Evolutionary conservation across 495 filamentous ascomycete species (phyloP).

Genomic region (Penicillium paxilli): DNA sequence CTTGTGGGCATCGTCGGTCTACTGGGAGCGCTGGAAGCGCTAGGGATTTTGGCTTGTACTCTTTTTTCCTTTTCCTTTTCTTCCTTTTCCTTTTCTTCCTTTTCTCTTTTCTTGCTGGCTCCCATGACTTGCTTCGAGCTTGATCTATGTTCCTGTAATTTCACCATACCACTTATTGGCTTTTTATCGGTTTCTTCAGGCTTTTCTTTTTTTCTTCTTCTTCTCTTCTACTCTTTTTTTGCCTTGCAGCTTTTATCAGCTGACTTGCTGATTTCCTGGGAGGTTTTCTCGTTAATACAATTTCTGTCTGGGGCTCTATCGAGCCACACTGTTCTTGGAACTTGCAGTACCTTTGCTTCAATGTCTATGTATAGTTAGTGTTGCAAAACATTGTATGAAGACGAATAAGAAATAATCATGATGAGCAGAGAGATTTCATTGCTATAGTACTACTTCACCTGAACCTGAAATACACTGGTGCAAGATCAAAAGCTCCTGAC

Average conservation of each 20-base stretch:
- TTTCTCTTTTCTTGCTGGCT: not conserved
- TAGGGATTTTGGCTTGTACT: slow-evolving; percentile 16
- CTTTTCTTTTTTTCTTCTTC: not conserved
- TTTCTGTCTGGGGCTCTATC: not conserved
- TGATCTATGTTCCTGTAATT: slow-evolving; percentile 20
- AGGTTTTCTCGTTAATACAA: not conserved
- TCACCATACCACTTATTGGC: slow-evolving; percentile 22
- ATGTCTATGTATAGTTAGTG: not conserved
- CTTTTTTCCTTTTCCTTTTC: slow-evolving; percentile 4
- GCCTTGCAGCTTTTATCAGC: not conserved
- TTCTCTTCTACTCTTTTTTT: too few relatives aligned
- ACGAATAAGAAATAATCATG: too few relatives aligned
- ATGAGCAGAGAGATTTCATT: too few relatives aligned
- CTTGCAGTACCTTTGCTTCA: not conserved
- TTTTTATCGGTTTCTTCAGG: not conserved
- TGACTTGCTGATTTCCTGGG: not conserved
- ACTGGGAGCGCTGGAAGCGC: slow-evolving; percentile 17
- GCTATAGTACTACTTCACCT: too few relatives aligned
- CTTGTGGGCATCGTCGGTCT: slow-evolving; percentile 18
- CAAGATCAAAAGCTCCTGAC: not conserved
- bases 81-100: not conserved
- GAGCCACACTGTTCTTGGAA: not conserved
- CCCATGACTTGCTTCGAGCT: not conserved
- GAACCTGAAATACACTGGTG: not conserved
- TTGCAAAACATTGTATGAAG: not conserved